Percentiles rank a stretch among this genome's conserved stretches.
phyloP scores from a whole-genome alignment of 805 yeast genomes.

The Cyberlindnera galapagoensis region DNA sequence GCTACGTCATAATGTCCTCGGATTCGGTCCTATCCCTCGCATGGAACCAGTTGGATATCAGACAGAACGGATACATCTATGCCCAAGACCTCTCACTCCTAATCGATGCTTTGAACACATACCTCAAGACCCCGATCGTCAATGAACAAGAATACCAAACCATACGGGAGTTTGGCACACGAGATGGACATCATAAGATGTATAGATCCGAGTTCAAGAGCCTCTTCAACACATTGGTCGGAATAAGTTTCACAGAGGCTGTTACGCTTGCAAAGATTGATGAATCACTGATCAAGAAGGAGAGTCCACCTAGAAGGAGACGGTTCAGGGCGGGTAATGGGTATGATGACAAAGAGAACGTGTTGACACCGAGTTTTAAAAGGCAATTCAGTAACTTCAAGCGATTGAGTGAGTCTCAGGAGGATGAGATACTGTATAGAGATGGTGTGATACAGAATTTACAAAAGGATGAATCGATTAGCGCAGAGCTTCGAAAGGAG shows the following conservation, averaged over 20 bases:
- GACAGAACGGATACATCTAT: conserved; percentile 13
- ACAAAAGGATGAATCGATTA: conserved; percentile 13
- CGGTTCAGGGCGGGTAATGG: too few relatives aligned
- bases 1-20: background rate
- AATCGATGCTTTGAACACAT: conserved; percentile 18
- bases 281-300: conserved; percentile 6
- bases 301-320: conserved; percentile 9
- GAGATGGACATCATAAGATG: conserved; percentile 25
- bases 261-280: conserved; percentile 16
- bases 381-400: conserved; percentile 17
- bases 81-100: conserved; percentile 18
- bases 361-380: conserved; percentile 16
- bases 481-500: conserved; percentile 3
- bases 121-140: conserved; percentile 18
- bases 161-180: conserved; percentile 24
- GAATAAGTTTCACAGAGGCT: conserved; percentile 26
- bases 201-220: conserved; percentile 27
- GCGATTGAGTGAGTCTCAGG: conserved; percentile 17
- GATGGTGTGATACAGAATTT: conserved; percentile 18
- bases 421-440: conserved; percentile 21
- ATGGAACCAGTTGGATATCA: conserved; percentile 19
- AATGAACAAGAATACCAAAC: conserved; percentile 23
- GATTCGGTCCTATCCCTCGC: conserved; percentile 7
- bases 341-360: conserved; percentile 1
- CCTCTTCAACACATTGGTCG: conserved; percentile 27